Evolutionary conservation across 2,329 filamentous ascomycete species (phyloP).

Genomic region (Tolypocladium tropicale): DNA sequence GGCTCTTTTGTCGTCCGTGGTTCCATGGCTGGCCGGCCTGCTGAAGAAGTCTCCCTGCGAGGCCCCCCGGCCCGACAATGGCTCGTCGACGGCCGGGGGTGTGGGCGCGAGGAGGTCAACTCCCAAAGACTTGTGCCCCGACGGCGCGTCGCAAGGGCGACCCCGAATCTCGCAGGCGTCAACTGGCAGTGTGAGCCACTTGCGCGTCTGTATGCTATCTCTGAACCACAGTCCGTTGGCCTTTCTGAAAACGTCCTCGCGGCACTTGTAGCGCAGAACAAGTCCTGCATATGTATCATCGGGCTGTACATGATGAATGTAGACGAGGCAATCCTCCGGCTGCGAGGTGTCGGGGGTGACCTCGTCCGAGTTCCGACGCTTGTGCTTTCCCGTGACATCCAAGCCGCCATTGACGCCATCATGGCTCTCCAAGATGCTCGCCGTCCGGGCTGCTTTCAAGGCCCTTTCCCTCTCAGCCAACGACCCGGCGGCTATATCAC

Average conservation of each 20-base stretch:
- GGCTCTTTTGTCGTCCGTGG: slow-evolving; percentile 12
- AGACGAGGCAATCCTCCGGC: slow-evolving; percentile 69
- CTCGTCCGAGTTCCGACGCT: slow-evolving; percentile 62
- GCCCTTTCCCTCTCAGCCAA: slow-evolving; percentile 41
- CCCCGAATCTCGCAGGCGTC: slow-evolving; percentile 83
- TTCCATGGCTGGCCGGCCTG: slow-evolving; percentile 19
- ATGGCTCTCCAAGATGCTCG: slow-evolving; percentile 50
- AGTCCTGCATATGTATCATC: slow-evolving; percentile 86
- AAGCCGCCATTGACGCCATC: slow-evolving; percentile 49
- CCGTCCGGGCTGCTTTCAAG: slow-evolving; percentile 45
- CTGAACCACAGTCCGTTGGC: slow-evolving; percentile 93
- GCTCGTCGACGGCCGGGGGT: slow-evolving; percentile 21
- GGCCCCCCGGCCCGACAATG: slow-evolving; percentile 10
- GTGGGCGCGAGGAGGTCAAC: slow-evolving; percentile 43
- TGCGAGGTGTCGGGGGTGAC: slow-evolving; percentile 41
- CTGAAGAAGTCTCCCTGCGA: slow-evolving; percentile 32
- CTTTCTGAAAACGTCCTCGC: slow-evolving; percentile 71
- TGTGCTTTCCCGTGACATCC: slow-evolving; percentile 45
- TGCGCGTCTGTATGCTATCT: slow-evolving; percentile 78
- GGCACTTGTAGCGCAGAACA: slow-evolving; percentile 81
- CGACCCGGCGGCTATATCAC: slow-evolving; percentile 45
- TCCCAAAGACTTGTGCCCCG: slow-evolving; percentile 24
- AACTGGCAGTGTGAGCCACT: slow-evolving; percentile 73
- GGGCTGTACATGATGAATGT: slow-evolving; percentile 75
- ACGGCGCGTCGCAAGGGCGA: slow-evolving; percentile 49